phyloP scores from a whole-genome alignment of 2,329 filamentous ascomycete species.

The Fusarium caatingaense region DNA sequence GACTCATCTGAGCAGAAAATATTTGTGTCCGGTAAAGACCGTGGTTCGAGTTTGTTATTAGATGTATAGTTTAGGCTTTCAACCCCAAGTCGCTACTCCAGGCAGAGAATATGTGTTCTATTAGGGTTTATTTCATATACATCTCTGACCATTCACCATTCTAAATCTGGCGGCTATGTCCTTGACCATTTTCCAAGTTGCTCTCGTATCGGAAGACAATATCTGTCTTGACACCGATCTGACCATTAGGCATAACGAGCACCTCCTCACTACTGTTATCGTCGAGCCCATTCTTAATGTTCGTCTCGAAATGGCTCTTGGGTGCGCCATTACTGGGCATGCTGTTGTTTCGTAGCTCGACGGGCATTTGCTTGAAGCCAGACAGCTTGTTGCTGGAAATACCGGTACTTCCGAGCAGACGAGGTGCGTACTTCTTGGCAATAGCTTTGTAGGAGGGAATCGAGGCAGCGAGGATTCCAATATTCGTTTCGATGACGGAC shows the following conservation, averaged over 20 bases:
- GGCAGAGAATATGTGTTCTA: not conserved
- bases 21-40: not conserved
- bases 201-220: constrained; percentile 21
- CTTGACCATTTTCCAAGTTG: not conserved
- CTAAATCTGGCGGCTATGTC: not conserved
- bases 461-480: constrained; percentile 33
- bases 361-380: constrained; percentile 33
- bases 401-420: constrained; percentile 24
- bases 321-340: not conserved
- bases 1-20: not conserved
- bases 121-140: rapidly evolving
- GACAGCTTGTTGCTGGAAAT: constrained; percentile 31
- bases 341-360: constrained; percentile 16
- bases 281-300: constrained; percentile 8
- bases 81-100: not conserved
- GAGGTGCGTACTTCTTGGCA: constrained; percentile 31
- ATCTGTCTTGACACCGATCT: constrained; percentile 34
- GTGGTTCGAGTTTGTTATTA: not conserved
- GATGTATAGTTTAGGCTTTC: not conserved
- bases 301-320: constrained; percentile 16
- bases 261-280: constrained; percentile 32
- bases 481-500: constrained; percentile 36
- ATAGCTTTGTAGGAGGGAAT: constrained; percentile 34
- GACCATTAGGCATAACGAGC: constrained; percentile 7
- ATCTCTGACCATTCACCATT: not conserved